Percentiles rank a stretch among this genome's conserved stretches.
Conservation (phyloP, 805 yeast species). For the Ascoidea tarda region DNA sequence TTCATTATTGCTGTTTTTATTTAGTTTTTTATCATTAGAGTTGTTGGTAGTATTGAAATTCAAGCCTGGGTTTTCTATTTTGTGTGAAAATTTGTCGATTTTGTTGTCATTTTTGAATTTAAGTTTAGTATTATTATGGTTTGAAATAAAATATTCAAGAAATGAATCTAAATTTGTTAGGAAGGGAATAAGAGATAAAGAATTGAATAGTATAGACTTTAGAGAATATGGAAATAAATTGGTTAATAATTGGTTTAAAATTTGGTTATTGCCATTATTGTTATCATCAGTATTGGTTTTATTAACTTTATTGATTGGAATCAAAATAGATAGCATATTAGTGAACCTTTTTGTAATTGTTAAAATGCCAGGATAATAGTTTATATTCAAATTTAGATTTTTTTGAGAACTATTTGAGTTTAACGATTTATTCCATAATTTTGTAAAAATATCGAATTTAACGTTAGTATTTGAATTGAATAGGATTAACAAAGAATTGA, state of each 20-base stretch:
- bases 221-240: neutral
- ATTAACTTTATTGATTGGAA: neutral
- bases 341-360: neutral
- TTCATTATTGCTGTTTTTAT: neutral
- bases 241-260: no score
- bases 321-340: no score
- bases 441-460: neutral
- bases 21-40: no score
- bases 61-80: no score
- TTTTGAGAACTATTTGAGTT: neutral
- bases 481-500: neutral
- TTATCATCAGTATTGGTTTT: neutral
- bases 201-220: no score
- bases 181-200: neutral
- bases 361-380: neutral
- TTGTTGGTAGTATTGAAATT: no score
- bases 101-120: no score
- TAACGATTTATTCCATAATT: neutral
- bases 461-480: neutral
- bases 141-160: neutral
- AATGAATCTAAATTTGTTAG: no score
- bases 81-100: no score
- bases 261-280: no score
- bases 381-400: no score
- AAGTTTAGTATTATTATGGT: no score